A percentile compares a stretch with the other conserved stretches of the same genome.
Conservation (phyloP, 805 yeast genomes). For the Hanseniaspora meyeri region DNA sequence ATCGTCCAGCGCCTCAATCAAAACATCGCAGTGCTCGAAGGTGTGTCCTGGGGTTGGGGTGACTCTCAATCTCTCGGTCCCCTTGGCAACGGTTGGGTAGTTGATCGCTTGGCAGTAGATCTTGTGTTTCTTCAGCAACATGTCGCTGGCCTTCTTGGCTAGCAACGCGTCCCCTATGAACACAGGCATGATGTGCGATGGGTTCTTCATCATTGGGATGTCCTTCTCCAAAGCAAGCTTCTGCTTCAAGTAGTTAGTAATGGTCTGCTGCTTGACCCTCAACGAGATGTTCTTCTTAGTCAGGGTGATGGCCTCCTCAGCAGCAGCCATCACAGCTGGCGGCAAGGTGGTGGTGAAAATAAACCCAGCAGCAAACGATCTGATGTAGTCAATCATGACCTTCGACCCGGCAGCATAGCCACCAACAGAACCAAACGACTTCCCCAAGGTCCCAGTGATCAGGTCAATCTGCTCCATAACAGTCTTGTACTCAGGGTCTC, state of each 20-base stretch:
- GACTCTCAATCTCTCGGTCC: conserved; percentile 88
- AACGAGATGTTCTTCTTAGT: conserved; percentile 67
- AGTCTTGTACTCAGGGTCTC: conserved; percentile 35
- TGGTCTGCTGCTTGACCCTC: conserved; percentile 72
- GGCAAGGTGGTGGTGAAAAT: conserved; percentile 95
- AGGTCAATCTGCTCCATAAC: conserved; percentile 85
- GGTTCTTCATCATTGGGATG: conserved; percentile 93
- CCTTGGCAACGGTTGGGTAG: conserved; percentile 94
- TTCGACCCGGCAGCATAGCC: conserved; percentile 91
- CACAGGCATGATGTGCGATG: conserved; percentile 93
- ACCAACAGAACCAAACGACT: conserved; percentile 94
- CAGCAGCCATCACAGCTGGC: conserved; percentile 96
- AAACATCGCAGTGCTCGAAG: conserved; percentile 57
- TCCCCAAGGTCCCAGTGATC: conserved; percentile 95
- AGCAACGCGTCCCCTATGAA: conserved; percentile 87
- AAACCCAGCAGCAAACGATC: conserved; percentile 94
- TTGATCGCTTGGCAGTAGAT: conserved; percentile 97
- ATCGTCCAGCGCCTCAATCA: conserved; percentile 66
- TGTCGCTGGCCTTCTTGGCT: conserved; percentile 84
- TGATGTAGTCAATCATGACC: conserved; percentile 79
- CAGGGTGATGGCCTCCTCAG: conserved; percentile 72
- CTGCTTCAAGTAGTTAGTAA: conserved; percentile 73
- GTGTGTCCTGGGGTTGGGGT: conserved; percentile 99
- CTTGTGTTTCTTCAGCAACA: conserved; percentile 66
- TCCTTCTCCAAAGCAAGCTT: conserved; percentile 50